Percentiles rank a stretch among this genome's conserved stretches.
These are phyloP conservation scores for Tetraselmis chui DNA, from an alignment of 139 green algal genomes.

Conservation along the genomic window DNA sequence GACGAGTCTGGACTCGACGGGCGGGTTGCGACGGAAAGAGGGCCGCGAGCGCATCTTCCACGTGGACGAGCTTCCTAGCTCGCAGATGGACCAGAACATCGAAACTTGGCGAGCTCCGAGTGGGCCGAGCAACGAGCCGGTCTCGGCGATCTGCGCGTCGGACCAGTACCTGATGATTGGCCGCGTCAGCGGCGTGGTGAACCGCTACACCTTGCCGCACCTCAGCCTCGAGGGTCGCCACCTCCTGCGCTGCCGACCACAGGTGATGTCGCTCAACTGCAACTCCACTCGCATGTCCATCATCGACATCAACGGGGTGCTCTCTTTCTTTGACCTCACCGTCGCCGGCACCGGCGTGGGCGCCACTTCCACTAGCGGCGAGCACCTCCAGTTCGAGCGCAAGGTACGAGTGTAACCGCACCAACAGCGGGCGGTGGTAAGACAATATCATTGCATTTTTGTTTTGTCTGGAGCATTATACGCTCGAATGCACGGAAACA, in stretches of 20 bases:
- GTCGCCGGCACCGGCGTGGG: conserved; percentile 10
- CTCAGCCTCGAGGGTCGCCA: conserved; percentile 42
- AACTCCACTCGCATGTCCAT: conserved; percentile 52
- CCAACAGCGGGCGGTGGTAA: too few relatives aligned
- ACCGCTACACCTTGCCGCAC: conserved; percentile 43
- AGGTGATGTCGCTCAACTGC: conserved; percentile 62
- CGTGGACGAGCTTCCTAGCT: conserved; percentile 35
- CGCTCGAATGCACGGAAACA: too few relatives aligned
- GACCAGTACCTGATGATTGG: conserved; percentile 52
- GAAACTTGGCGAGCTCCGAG: not conserved
- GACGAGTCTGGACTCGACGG: conserved; percentile 7
- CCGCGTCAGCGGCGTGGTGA: conserved; percentile 44
- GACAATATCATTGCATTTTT: too few relatives aligned
- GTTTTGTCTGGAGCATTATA: too few relatives aligned
- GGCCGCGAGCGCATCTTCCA: conserved; percentile 54
- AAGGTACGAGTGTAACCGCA: too few relatives aligned
- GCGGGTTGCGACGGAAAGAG: not conserved
- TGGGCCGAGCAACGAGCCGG: conserved; percentile 38
- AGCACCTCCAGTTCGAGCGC: conserved; percentile 17
- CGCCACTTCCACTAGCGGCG: not conserved
- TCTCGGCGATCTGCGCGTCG: conserved; percentile 47
- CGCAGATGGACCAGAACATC: not conserved
- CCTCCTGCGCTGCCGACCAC: conserved; percentile 43
- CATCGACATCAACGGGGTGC: conserved; percentile 69
- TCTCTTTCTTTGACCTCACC: conserved; percentile 60